Percentiles rank a stretch among this genome's conserved stretches.
phyloP scores from a whole-genome alignment of 2,329 filamentous ascomycete species.

The Dothidotthia symphoricarpi region DNA sequence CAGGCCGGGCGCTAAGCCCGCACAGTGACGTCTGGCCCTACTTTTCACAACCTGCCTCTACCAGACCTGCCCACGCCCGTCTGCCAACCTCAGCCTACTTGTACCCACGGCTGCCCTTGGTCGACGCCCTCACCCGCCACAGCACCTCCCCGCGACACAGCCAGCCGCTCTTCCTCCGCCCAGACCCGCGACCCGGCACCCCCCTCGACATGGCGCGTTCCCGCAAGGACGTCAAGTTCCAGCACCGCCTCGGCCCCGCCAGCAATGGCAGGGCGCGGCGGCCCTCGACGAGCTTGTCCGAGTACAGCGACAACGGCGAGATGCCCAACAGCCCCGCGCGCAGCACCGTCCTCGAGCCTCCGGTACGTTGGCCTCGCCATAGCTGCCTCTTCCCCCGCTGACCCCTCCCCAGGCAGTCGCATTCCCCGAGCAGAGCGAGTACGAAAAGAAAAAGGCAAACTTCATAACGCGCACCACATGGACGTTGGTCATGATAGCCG shows the following conservation, averaged over 20 bases:
- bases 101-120: too few relatives aligned
- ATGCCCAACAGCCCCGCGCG: slow-evolving; percentile 52
- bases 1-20: not conserved
- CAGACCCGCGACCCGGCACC: not conserved
- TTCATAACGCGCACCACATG: slow-evolving; percentile 96
- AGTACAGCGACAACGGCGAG: slow-evolving; percentile 62
- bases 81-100: too few relatives aligned
- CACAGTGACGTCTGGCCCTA: slow-evolving; percentile 3
- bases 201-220: slow-evolving; percentile 39
- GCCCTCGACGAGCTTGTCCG: slow-evolving; percentile 69
- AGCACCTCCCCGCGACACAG: too few relatives aligned
- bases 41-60: slow-evolving; percentile 2
- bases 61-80: slow-evolving; percentile 2
- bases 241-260: slow-evolving; percentile 46
- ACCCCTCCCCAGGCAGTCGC: slow-evolving; percentile 37
- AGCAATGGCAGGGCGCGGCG: slow-evolving; percentile 55
- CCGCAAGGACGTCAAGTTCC: slow-evolving; percentile 61
- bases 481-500: slow-evolving; percentile 95
- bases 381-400: slow-evolving; percentile 12
- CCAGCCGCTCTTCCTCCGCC: too few relatives aligned
- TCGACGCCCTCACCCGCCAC: too few relatives aligned
- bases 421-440: slow-evolving; percentile 61
- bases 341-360: slow-evolving; percentile 36
- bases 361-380: slow-evolving; percentile 6
- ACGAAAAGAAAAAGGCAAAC: slow-evolving; percentile 98